Conservation (phyloP, 768 basidiomycete species). For the Kwoniella bestiolae region DNA sequence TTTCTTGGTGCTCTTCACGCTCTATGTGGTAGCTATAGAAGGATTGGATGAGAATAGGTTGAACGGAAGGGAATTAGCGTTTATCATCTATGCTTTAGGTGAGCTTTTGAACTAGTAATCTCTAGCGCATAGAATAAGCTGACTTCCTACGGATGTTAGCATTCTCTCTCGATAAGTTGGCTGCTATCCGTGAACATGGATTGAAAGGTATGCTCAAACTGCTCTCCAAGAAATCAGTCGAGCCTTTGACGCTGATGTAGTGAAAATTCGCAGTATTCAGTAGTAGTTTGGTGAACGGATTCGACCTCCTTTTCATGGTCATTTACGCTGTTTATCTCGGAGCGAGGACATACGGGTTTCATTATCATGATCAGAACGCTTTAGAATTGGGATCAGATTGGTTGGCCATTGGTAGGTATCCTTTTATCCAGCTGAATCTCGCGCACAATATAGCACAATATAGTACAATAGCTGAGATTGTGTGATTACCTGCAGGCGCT, state of each 20-base stretch:
- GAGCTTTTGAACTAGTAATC: constrained; percentile 30
- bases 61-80: constrained; percentile 70
- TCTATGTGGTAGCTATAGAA: constrained; percentile 84
- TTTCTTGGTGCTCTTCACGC: constrained; percentile 80
- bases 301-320: constrained; percentile 88
- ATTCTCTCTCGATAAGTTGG: constrained; percentile 88
- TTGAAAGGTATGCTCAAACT: constrained; percentile 69
- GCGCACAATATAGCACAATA: no score
- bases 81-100: constrained; percentile 68
- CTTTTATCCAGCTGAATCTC: no score
- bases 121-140: neutral
- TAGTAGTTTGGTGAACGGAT: constrained; percentile 68
- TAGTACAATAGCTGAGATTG: no score
- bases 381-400: constrained; percentile 74
- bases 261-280: constrained; percentile 41
- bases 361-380: constrained; percentile 68
- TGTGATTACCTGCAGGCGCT: constrained; percentile 59
- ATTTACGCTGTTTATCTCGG: constrained; percentile 75
- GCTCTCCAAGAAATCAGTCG: constrained; percentile 57
- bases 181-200: constrained; percentile 94
- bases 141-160: constrained; percentile 62
- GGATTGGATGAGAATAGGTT: constrained; percentile 67
- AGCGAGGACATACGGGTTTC: constrained; percentile 80
- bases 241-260: no score
- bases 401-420: constrained; percentile 73